phyloP scores from a whole-genome alignment of 2,329 filamentous ascomycete species.

The Cytospora schulzeri region DNA sequence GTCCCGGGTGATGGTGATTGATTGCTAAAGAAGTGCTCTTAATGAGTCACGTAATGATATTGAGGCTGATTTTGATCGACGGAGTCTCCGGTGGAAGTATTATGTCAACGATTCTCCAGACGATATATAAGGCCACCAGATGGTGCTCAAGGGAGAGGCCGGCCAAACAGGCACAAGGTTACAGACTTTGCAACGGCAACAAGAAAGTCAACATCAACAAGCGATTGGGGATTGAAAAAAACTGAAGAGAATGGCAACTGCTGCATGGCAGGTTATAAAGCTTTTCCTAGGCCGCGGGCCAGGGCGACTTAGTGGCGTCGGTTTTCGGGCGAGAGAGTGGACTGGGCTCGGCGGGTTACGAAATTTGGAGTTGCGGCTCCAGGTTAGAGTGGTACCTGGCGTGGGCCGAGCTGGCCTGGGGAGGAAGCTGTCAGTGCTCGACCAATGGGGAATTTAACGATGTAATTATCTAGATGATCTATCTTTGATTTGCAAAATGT shows the following conservation, averaged over 20 bases:
- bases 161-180: neutral
- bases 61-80: neutral
- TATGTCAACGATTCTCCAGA: neutral
- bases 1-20: neutral
- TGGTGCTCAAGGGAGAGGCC: neutral
- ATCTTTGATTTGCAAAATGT: conserved; percentile 25
- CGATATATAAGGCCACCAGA: neutral
- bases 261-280: conserved; percentile 11
- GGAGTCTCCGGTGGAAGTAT: neutral
- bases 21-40: neutral
- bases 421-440: neutral
- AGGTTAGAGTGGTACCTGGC: conserved; percentile 17
- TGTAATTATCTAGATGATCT: conserved; percentile 21
- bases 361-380: conserved; percentile 22
- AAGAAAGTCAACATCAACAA: neutral
- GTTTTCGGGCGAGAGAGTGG: conserved; percentile 11
- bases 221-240: neutral
- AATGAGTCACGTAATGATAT: neutral
- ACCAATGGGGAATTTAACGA: conserved; percentile 20
- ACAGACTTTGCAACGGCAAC: neutral
- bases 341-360: conserved; percentile 7
- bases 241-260: neutral
- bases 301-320: conserved; percentile 14
- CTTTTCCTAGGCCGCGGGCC: conserved; percentile 12
- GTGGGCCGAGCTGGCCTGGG: conserved; percentile 17